Evolutionary conservation across 805 yeast species (phyloP).

Genomic region (Wickerhamiella brachini): DNA sequence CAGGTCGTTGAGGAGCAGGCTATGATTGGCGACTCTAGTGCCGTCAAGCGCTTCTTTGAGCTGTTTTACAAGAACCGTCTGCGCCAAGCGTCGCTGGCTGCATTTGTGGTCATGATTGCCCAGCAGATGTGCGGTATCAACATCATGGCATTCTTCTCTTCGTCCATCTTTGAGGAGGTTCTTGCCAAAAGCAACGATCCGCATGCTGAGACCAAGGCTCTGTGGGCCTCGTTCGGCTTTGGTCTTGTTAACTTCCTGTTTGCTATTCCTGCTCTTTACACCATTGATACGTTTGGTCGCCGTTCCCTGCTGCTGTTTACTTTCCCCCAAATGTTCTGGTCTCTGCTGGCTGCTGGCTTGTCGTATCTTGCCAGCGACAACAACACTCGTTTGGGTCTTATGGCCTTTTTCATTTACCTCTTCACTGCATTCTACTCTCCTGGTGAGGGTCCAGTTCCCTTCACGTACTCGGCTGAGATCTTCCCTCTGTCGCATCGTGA

Average conservation of each 20-base stretch:
- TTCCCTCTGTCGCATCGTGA: conserved; percentile 15
- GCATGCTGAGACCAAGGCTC: conserved; percentile 37
- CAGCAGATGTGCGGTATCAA: conserved; percentile 87
- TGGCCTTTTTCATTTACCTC: conserved; percentile 59
- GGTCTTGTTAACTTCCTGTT: conserved; percentile 72
- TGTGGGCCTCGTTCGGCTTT: conserved; percentile 74
- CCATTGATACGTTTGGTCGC: conserved; percentile 68
- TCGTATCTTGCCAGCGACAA: conserved; percentile 53
- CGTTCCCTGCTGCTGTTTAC: conserved; percentile 42
- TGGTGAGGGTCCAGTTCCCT: conserved; percentile 83
- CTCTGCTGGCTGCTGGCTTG: conserved; percentile 37
- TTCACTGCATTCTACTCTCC: conserved; percentile 62
- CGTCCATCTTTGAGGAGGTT: conserved; percentile 47
- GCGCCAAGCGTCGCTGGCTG: conserved; percentile 67
- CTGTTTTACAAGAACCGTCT: conserved; percentile 33
- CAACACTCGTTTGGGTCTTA: conserved; percentile 42
- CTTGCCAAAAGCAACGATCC: conserved; percentile 22
- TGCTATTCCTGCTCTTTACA: conserved; percentile 68
- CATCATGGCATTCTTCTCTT: conserved; percentile 75
- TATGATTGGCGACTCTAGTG: conserved; percentile 32
- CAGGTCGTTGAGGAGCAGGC: conserved; percentile 30
- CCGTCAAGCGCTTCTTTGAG: conserved; percentile 8
- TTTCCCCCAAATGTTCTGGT: conserved; percentile 44
- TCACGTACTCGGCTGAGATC: conserved; percentile 71
- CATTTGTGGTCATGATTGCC: conserved; percentile 76